Evolutionary conservation across 1,284 basidiomycete species (phyloP).

Genomic region (Somion occarium): DNA sequence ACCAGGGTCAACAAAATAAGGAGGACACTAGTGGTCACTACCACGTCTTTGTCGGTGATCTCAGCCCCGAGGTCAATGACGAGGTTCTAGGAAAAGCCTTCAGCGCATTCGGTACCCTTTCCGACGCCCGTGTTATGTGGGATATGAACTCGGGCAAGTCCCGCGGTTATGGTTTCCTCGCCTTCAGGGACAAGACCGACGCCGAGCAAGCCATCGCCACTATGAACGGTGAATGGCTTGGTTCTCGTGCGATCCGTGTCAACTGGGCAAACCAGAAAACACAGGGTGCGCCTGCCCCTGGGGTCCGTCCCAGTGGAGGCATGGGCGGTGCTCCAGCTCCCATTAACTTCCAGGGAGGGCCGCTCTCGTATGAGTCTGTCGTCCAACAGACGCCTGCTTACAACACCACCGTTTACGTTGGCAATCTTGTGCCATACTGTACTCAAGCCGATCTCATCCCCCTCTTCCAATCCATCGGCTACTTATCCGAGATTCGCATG

Average conservation of each 20-base stretch:
- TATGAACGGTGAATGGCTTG: constrained; percentile 99
- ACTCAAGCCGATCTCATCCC: constrained; percentile 95
- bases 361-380: constrained; percentile 83
- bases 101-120: constrained; percentile 89
- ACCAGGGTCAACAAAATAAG: constrained; percentile 94
- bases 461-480: constrained; percentile 95
- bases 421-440: constrained; percentile 94
- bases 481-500: constrained; percentile 97
- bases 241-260: constrained; percentile 94
- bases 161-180: constrained; percentile 90
- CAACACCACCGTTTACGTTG: constrained; percentile 97
- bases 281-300: constrained; percentile 47
- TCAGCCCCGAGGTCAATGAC: constrained; percentile 97
- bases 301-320: constrained; percentile 34
- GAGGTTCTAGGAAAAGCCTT: constrained; percentile 96
- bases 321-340: constrained; percentile 69
- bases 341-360: constrained; percentile 81
- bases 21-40: constrained; percentile 95
- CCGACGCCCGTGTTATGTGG: constrained; percentile 99
- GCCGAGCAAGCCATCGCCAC: constrained; percentile 97
- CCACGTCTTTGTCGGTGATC: constrained; percentile 98
- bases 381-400: constrained; percentile 86
- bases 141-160: constrained; percentile 99
- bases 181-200: constrained; percentile 94
- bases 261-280: constrained; percentile 99